phyloP scores from a whole-genome alignment of 169 alveolate genomes.

The Babesia bovis region DNA sequence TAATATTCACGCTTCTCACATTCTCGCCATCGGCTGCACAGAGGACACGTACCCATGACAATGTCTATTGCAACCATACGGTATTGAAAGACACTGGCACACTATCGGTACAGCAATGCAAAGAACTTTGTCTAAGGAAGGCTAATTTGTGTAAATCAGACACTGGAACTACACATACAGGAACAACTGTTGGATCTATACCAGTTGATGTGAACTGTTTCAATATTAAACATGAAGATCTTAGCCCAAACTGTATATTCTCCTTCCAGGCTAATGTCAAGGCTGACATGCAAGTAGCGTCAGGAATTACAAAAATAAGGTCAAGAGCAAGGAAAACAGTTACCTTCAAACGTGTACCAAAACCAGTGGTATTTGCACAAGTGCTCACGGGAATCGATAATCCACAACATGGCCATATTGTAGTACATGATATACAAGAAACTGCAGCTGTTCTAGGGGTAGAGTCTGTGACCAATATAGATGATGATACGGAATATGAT shows the following conservation, averaged over 20 bases:
- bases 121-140: not conserved
- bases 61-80: conserved; percentile 20
- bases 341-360: not conserved
- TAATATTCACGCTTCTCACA: not conserved
- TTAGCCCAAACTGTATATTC: not conserved
- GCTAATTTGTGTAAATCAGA: not conserved
- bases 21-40: not conserved
- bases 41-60: not conserved
- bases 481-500: not conserved
- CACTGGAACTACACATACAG: not conserved
- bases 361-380: conserved; percentile 15
- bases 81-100: not conserved
- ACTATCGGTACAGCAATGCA: not conserved
- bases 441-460: not conserved
- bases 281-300: not conserved
- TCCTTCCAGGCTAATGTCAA: not conserved
- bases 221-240: not conserved
- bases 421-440: not conserved
- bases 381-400: not conserved
- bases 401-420: not conserved
- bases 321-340: not conserved
- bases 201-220: not conserved
- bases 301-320: not conserved
- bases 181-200: not conserved
- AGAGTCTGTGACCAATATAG: not conserved